phyloP scores from a whole-genome alignment of 345 rosid species.

The Eucalyptus pauciflora region DNA sequence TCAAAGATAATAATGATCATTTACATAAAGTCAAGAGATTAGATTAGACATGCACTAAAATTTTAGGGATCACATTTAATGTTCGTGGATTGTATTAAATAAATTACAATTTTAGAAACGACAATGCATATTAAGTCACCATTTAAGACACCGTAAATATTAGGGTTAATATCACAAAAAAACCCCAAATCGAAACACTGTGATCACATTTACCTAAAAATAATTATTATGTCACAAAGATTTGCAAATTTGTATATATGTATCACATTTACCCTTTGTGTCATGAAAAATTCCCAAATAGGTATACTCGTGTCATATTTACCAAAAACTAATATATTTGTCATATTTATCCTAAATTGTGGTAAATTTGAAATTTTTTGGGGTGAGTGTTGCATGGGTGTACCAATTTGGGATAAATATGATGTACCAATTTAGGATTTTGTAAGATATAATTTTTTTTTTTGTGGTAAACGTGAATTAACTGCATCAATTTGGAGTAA shows the following conservation, averaged over 20 bases:
- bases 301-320: rapidly evolving
- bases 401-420: background rate
- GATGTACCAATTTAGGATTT: background rate
- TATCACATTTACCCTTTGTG: background rate
- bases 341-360: background rate
- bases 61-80: rapidly evolving
- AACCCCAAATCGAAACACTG: rapidly evolving
- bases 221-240: background rate
- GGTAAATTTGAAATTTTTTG: background rate
- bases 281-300: too few relatives aligned
- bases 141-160: background rate
- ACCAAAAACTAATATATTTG: rapidly evolving
- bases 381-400: background rate
- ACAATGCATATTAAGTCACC: background rate
- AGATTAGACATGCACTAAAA: rapidly evolving
- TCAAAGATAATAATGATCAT: background rate
- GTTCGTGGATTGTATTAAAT: rapidly evolving
- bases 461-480: rapidly evolving
- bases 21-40: background rate
- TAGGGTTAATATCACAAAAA: background rate
- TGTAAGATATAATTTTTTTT: too few relatives aligned
- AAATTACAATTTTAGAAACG: rapidly evolving
- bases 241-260: rapidly evolving
- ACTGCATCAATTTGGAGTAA: background rate
- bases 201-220: background rate